Base-by-base conservation (phyloP, 352 stramenopile species). In the Phytophthora nicotianae region DNA sequence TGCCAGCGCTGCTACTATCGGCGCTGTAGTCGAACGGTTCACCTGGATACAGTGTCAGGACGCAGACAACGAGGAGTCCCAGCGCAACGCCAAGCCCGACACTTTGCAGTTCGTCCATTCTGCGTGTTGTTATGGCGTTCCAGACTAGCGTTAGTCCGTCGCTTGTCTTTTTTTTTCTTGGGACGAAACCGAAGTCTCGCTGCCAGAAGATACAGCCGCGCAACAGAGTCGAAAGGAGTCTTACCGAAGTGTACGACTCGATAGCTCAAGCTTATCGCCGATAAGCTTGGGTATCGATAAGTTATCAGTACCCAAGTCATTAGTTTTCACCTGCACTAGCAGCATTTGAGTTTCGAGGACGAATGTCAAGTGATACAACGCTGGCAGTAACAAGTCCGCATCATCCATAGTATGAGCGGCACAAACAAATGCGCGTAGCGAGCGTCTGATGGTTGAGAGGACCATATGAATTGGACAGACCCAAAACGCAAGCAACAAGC, bases 1-100 rank as follows among this genome's bases (percentile, higher is more conserved):
- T 23, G 17, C 14, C 4, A 32, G 11, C 1, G 10, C 51, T 23
- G 16, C 21, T 60, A 4, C 13, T 40, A 19, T 58, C 45, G 11
- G 23, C 55, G 17, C 32, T 69, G 51, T 81, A 90, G 54, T 89
- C 72, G 52, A 89, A 89, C 13, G 83, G 75, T 48, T 90, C 64
- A 1, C 81, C 83, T 19, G 81, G 83, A 53, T 85, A 89, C 7
- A 72, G 29, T 4, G 48, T 68, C 3, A 92, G 61, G 3, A 79
- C 26, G 16, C 56, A 62, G 17, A 90, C 62, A 17, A 90, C 9
- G 5, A 82, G 29, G 19, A 84, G n/a, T 0, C 81, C 81, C 1
- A 88, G 24, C 11, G 66, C 62, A 2, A 82, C 17, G 1, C 81
- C 83, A 4, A 86, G 13, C 0, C 38, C 68, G 10, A 90, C 27